Evolutionary conservation across 345 rosid genomes (phyloP), one percentile per base, ranked within the genome.

Genomic region (Ceriops tagal): DNA sequence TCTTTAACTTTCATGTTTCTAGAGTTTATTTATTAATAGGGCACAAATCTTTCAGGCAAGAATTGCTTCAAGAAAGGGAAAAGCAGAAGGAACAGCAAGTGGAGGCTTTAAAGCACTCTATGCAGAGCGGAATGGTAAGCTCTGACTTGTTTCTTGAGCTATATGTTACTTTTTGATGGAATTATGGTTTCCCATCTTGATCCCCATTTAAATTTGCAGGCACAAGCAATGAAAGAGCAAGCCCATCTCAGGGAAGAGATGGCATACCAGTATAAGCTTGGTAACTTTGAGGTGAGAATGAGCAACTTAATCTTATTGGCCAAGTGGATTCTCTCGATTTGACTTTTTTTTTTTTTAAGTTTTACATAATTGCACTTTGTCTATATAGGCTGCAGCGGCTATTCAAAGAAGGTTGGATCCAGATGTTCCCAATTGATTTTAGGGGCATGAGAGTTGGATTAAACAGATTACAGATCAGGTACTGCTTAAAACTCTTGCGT

Each of bases 91-190:
- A 92, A 82, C 81, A 86, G 75, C 75, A 91, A 83, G 93, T 95
- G 30, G 74, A 81, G 69, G 81, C 88, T 60, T 83, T 93, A 53
- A 93, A 92, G 79, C 74, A 39, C 8, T 83, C 96, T 19, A 95
- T 95, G 99, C 95, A 95, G 88, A 79, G 93, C 61, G 99, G 99
- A 88, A 89, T 95, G 99, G 99, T 95, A 21, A 73, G 93, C 75
- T 22, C 70, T 70, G 69, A 53, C 3, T 43, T 7, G 27, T 26
- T 31, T 35, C 51, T 31, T 2, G 46, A 26, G n/a, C 43, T 31
- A 58, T 53, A 13, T 53, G 3, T 32, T 55, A 30, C 13, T 52
- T n/a, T 30, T 34, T 24, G 0, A 35, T 32, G 13, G 58, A 58
- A n/a, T 60, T 70, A n/a, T 47, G 53, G 11, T 22, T 55, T 15